These are phyloP conservation scores for Musa beccarii DNA, from an alignment of 176 grass and related monocot genomes.

Conservation along the genomic window DNA sequence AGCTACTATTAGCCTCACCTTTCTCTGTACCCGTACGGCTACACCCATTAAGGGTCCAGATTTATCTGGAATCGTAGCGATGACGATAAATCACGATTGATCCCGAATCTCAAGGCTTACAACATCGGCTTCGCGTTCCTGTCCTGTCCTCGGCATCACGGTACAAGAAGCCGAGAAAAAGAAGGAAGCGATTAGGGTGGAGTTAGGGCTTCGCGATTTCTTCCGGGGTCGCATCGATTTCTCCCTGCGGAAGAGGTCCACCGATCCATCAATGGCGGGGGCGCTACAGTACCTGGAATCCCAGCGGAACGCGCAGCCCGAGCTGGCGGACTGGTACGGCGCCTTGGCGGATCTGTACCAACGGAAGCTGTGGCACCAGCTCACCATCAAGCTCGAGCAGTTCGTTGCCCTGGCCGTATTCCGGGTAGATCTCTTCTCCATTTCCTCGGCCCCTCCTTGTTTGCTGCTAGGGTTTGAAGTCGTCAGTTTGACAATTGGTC, in stretches of 20 bases:
- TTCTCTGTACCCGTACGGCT: no score
- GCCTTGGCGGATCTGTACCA: slow-evolving; percentile 71
- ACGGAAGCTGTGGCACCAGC: slow-evolving; percentile 81
- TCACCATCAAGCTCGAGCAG: slow-evolving; percentile 88
- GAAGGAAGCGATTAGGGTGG: background rate
- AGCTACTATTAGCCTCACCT: no score
- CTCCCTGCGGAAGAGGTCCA: background rate
- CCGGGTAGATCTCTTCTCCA: slow-evolving; percentile 33
- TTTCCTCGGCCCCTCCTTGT: background rate
- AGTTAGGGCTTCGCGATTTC: slow-evolving; percentile 7
- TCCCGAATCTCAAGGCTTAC: background rate
- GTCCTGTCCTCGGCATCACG: background rate
- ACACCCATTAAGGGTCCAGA: background rate
- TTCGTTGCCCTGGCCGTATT: slow-evolving; percentile 68
- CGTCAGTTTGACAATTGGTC: background rate
- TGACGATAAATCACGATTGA: background rate
- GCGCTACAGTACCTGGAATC: slow-evolving; percentile 79
- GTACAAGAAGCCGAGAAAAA: background rate
- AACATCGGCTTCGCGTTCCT: background rate
- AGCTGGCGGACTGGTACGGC: slow-evolving; percentile 77
- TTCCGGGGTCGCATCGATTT: background rate
- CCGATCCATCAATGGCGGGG: slow-evolving; percentile 12
- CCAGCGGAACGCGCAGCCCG: slow-evolving; percentile 54
- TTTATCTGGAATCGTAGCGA: background rate
- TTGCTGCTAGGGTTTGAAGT: slow-evolving; percentile 18